Evolutionary conservation across 805 yeast species (phyloP).

Genomic region (Saccharomyces mikatae): DNA sequence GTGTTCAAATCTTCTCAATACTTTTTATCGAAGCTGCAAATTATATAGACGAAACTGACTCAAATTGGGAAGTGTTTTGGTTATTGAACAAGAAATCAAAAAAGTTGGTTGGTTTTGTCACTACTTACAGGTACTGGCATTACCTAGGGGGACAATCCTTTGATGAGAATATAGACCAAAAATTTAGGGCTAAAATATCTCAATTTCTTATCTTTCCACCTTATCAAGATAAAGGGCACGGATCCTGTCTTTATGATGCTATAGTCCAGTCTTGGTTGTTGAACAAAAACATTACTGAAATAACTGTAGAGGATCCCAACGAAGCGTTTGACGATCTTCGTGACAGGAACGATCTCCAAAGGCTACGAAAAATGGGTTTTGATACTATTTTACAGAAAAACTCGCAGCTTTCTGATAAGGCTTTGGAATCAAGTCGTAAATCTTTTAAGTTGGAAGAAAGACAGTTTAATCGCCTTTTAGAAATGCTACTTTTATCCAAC

Average conservation of each 20-base stretch:
- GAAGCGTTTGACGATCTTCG: conserved; percentile 87
- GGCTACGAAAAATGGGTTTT: conserved; percentile 34
- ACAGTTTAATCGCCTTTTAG: conserved; percentile 70
- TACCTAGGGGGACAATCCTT: conserved; percentile 49
- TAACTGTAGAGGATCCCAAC: conserved; percentile 91
- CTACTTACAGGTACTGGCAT: conserved; percentile 78
- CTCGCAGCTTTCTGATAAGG: conserved; percentile 26
- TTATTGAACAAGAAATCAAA: conserved; percentile 32
- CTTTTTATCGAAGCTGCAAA: conserved; percentile 92
- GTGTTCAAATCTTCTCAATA: conserved; percentile 73
- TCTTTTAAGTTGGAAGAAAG: conserved; percentile 59
- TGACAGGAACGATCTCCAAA: conserved; percentile 66
- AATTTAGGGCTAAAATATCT: conserved; percentile 64
- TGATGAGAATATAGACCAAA: conserved; percentile 34
- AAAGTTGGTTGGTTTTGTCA: conserved; percentile 67
- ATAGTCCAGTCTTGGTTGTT: conserved; percentile 49
- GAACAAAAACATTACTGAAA: conserved; percentile 50
- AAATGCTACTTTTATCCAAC: conserved; percentile 49
- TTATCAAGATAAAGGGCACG: conserved; percentile 66
- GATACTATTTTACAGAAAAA: conserved; percentile 26
- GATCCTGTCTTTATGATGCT: conserved; percentile 53
- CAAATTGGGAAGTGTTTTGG: conserved; percentile 71
- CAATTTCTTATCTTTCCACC: conserved; percentile 84
- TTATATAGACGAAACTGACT: conserved; percentile 68
- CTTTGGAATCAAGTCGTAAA: conserved; percentile 35